These are phyloP conservation scores for Tricholoma terreum DNA, from an alignment of 768 basidiomycete species.

Conservation along the genomic window DNA sequence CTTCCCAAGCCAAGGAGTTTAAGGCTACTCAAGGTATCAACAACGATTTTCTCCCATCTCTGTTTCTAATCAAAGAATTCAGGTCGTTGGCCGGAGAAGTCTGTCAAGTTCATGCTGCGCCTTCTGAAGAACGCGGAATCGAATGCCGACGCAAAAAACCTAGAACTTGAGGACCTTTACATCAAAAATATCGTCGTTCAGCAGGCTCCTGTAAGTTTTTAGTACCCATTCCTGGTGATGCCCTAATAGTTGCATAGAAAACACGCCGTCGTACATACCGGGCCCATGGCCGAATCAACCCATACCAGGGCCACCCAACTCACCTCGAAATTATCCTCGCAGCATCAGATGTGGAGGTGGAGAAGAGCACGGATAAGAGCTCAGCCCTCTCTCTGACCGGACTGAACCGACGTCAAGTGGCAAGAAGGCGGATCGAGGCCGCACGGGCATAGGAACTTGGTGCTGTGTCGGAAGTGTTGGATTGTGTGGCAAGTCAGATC, in stretches of 20 bases:
- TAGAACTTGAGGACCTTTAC: slow-evolving; percentile 86
- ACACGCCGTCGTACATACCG: slow-evolving; percentile 99
- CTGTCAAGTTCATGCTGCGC: slow-evolving; percentile 89
- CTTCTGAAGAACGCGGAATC: slow-evolving; percentile 99
- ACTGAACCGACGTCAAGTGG: slow-evolving; percentile 83
- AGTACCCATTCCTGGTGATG: background rate
- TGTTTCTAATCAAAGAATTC: slow-evolving; percentile 4
- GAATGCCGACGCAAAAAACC: slow-evolving; percentile 96
- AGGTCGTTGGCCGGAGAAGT: slow-evolving; percentile 99
- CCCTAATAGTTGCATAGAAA: slow-evolving; percentile 54
- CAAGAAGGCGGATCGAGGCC: slow-evolving; percentile 86
- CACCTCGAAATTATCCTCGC: slow-evolving; percentile 94
- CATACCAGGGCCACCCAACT: slow-evolving; percentile 97
- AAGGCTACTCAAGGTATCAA: slow-evolving; percentile 85
- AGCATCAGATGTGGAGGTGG: slow-evolving; percentile 76
- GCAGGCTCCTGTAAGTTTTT: slow-evolving; percentile 88
- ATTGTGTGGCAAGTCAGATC: slow-evolving; percentile 14
- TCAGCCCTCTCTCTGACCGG: slow-evolving; percentile 51
- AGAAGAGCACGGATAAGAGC: slow-evolving; percentile 86
- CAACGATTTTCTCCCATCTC: background rate
- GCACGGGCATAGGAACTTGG: slow-evolving; percentile 48
- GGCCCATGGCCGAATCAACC: slow-evolving; percentile 96
- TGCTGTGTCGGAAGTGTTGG: slow-evolving; percentile 9
- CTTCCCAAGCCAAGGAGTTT: slow-evolving; percentile 95
- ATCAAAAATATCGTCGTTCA: slow-evolving; percentile 98